Evolutionary conservation across 2,329 filamentous ascomycete species (phyloP).

Genomic region (Orbilia javanica): DNA sequence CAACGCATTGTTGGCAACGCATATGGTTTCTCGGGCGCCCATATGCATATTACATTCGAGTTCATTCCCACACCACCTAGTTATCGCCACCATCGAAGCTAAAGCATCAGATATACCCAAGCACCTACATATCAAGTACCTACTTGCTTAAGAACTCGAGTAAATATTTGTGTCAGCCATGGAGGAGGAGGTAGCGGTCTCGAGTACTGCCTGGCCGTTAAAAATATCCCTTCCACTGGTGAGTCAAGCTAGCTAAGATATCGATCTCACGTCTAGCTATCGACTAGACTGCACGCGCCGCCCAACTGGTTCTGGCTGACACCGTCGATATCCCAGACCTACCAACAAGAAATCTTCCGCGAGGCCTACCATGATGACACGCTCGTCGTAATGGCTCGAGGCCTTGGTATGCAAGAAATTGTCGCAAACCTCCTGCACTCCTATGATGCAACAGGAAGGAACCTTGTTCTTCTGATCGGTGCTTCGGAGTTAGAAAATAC

Average conservation of each 20-base stretch:
- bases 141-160: no score
- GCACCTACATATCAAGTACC: no score
- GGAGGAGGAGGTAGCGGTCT: neutral
- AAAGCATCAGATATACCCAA: no score
- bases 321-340: slow-evolving; percentile 71
- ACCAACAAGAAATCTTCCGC: slow-evolving; percentile 94
- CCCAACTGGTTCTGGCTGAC: slow-evolving; percentile 11
- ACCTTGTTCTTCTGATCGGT: slow-evolving; percentile 87
- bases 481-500: slow-evolving; percentile 93
- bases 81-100: no score
- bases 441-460: slow-evolving; percentile 95
- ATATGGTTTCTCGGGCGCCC: no score
- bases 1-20: no score
- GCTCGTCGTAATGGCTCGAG: slow-evolving; percentile 89
- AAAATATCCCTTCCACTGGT: slow-evolving; percentile 84
- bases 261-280: neutral
- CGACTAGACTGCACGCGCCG: neutral
- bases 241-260: slow-evolving; percentile 63
- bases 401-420: slow-evolving; percentile 89
- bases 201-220: slow-evolving; percentile 69
- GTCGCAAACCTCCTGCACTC: slow-evolving; percentile 97
- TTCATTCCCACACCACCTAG: no score
- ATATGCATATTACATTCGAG: no score
- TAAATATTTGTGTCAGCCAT: no score
- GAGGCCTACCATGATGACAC: slow-evolving; percentile 92